Conservation (phyloP, 2,329 filamentous ascomycete genomes). For the Thelonectria rubi region DNA sequence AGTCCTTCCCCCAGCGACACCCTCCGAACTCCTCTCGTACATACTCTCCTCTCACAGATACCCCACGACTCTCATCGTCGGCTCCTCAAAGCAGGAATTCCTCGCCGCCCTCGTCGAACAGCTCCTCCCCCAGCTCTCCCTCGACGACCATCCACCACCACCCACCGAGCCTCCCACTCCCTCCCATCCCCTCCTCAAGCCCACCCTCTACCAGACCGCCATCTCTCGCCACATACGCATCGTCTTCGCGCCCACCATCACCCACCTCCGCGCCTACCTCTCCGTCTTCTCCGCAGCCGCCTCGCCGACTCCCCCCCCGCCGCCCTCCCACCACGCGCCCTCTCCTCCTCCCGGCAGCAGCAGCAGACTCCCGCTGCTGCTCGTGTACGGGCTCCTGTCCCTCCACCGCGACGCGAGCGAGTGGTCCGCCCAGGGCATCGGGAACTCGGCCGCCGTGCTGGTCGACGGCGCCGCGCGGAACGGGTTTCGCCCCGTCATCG, state of each 20-base stretch:
- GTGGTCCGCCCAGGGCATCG: conserved; percentile 79
- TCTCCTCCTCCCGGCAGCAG: neutral
- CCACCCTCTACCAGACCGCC: conserved; percentile 75
- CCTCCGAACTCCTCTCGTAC: conserved; percentile 70
- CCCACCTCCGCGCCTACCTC: conserved; percentile 80
- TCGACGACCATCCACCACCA: neutral
- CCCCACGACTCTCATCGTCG: conserved; percentile 76
- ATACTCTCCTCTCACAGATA: conserved; percentile 65
- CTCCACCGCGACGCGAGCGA: conserved; percentile 75
- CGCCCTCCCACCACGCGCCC: conserved; percentile 42
- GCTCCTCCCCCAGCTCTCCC: conserved; percentile 44
- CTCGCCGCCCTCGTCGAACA: conserved; percentile 65
- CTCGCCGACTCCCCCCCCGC: conserved; percentile 49
- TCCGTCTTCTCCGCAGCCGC: conserved; percentile 59
- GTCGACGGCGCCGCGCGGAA: conserved; percentile 66
- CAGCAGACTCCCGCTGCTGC: conserved; percentile 56
- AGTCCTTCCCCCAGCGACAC: conserved; percentile 62
- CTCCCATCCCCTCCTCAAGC: conserved; percentile 57
- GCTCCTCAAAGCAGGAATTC: conserved; percentile 72
- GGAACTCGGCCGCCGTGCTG: conserved; percentile 67
- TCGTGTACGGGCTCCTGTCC: conserved; percentile 72
- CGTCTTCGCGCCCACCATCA: conserved; percentile 77
- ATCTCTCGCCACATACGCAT: conserved; percentile 74
- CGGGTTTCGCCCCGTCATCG: conserved; percentile 55
- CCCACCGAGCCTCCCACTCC: neutral